A percentile compares a stretch with the other conserved stretches of the same genome.
Conservation (phyloP, 495 filamentous ascomycete genomes). For the Chaetomium tenue region DNA sequence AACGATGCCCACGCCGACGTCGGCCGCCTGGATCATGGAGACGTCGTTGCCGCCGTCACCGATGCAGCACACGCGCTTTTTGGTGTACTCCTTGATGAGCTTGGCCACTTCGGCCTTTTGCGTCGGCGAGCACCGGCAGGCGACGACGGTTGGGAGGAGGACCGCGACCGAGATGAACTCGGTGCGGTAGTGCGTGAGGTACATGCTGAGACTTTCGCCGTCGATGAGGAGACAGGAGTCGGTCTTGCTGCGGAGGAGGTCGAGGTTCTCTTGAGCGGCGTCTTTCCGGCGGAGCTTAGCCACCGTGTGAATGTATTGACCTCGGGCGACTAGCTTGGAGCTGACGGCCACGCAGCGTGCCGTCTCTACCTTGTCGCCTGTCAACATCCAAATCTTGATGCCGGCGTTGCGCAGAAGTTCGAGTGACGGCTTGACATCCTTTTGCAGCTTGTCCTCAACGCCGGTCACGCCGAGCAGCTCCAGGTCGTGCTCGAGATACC, state of each 20-base stretch:
- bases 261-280: slow-evolving; percentile 77
- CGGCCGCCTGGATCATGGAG: slow-evolving; percentile 97
- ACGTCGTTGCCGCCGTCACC: slow-evolving; percentile 99
- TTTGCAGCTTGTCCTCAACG: slow-evolving; percentile 94
- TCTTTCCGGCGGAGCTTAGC: slow-evolving; percentile 76
- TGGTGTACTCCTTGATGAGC: slow-evolving; percentile 87
- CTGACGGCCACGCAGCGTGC: slow-evolving; percentile 94
- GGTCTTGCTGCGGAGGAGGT: slow-evolving; percentile 84
- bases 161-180: slow-evolving; percentile 90
- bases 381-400: slow-evolving; percentile 99
- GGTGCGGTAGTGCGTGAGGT: slow-evolving; percentile 73
- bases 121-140: slow-evolving; percentile 94
- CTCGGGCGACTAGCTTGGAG: slow-evolving; percentile 88
- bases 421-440: slow-evolving; percentile 89
- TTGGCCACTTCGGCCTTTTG: slow-evolving; percentile 93
- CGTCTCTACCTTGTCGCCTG: slow-evolving; percentile 98
- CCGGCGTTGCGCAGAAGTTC: slow-evolving; percentile 96
- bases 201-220: slow-evolving; percentile 80
- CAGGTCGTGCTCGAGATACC: slow-evolving; percentile 82
- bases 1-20: slow-evolving; percentile 96
- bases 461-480: slow-evolving; percentile 95
- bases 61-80: slow-evolving; percentile 93
- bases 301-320: slow-evolving; percentile 94
- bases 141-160: slow-evolving; percentile 83
- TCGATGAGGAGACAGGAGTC: slow-evolving; percentile 90